phyloP scores from a whole-genome alignment of 1,284 basidiomycete species.

The Cryptococcus sp. region DNA sequence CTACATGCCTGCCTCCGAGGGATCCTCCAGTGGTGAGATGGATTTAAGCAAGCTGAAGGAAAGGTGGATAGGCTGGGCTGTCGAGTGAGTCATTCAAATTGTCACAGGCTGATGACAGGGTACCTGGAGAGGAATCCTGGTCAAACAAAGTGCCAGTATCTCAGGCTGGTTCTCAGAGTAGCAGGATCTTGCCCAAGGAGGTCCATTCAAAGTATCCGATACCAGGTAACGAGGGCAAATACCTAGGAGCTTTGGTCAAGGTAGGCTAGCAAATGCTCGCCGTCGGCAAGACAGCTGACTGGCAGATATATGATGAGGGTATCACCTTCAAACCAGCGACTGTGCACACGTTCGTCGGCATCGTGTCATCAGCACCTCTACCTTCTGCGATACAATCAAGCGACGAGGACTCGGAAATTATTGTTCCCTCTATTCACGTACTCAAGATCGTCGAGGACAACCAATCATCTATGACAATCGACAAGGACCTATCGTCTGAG shows the following conservation, averaged over 20 bases:
- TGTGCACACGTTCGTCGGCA: conserved; percentile 35
- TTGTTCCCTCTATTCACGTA: conserved; percentile 43
- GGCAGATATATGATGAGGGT: conserved; percentile 39
- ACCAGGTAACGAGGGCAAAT: conserved; percentile 15
- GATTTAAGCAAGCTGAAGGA: conserved; percentile 41
- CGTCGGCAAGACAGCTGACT: neutral
- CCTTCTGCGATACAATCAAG: conserved; percentile 25
- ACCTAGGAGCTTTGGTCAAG: conserved; percentile 44
- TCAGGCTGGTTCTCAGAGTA: too few species aligned
- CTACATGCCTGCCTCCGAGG: conserved; percentile 28
- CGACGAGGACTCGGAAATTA: conserved; percentile 20
- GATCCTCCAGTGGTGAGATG: conserved; percentile 1
- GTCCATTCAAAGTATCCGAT: conserved; percentile 37
- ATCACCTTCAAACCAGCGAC: conserved; percentile 38
- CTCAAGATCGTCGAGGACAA: conserved; percentile 7
- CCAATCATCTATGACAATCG: neutral
- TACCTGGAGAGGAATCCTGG: conserved; percentile 41
- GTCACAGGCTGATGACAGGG: conserved; percentile 17
- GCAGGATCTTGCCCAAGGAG: conserved; percentile 7
- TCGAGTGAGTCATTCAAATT: conserved; percentile 34
- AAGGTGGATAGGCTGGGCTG: conserved; percentile 47
- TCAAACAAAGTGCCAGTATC: neutral
- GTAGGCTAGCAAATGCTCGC: conserved; percentile 12
- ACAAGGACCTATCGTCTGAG: conserved; percentile 12
- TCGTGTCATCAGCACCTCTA: conserved; percentile 35